Percentiles rank a stretch among this genome's conserved stretches.
These are phyloP conservation scores for Arthrobotrys musiformis DNA, from an alignment of 2,329 filamentous ascomycete genomes.

Conservation along the genomic window DNA sequence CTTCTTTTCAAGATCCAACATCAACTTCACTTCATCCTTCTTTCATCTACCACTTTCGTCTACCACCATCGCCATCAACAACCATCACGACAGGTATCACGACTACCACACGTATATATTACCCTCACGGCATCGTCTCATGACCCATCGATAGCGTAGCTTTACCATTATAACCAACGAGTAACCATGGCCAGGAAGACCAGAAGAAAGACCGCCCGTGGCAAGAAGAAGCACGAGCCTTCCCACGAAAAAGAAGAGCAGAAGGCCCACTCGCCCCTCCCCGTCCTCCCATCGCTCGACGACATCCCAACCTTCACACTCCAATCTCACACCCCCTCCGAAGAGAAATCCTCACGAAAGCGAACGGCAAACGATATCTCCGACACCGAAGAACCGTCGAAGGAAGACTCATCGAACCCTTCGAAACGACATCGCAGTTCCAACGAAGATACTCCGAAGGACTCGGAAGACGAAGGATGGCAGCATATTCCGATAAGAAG, in stretches of 20 bases:
- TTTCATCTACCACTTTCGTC: neutral
- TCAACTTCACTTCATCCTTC: neutral
- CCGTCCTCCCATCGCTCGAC: conserved; percentile 41
- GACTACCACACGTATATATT: neutral
- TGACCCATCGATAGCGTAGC: neutral
- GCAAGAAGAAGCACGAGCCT: conserved; percentile 24
- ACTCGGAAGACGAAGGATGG: conserved; percentile 24
- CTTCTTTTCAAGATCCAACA: neutral
- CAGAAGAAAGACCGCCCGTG: conserved; percentile 41
- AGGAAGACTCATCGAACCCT: neutral
- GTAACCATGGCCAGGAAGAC: conserved; percentile 25
- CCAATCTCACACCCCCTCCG: neutral
- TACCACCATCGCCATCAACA: neutral
- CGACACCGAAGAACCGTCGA: conserved; percentile 16
- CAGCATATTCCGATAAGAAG: conserved; percentile 55
- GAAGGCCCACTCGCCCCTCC: conserved; percentile 23
- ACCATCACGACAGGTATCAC: neutral
- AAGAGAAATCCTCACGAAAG: conserved; percentile 9
- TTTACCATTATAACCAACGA: neutral
- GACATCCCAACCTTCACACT: conserved; percentile 43
- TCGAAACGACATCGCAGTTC: conserved; percentile 23
- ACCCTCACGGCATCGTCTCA: neutral
- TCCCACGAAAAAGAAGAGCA: conserved; percentile 12
- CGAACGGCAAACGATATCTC: conserved; percentile 18
- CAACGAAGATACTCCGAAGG: neutral